Conservation (phyloP, 2,329 filamentous ascomycete genomes). For the Nemania sp. region DNA sequence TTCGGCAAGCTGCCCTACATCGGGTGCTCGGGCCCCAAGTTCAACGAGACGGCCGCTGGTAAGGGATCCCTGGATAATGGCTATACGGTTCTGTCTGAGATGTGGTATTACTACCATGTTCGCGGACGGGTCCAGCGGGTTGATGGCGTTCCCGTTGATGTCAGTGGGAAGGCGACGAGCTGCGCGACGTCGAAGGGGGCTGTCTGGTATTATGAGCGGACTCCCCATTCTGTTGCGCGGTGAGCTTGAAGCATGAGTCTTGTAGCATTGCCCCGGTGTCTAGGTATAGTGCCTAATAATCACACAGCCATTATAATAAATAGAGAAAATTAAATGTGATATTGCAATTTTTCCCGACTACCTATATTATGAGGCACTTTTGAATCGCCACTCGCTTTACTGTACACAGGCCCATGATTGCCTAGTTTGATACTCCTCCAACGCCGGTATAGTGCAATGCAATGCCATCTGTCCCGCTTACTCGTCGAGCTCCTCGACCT, state of each 20-base stretch:
- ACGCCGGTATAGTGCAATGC: constrained; percentile 47
- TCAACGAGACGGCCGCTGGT: constrained; percentile 70
- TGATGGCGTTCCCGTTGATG: constrained; percentile 58
- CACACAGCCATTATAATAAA: constrained; percentile 1
- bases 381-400: constrained; percentile 15
- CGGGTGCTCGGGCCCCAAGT: constrained; percentile 70
- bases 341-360: constrained; percentile 22
- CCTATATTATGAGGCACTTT: constrained; percentile 15
- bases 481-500: constrained; percentile 66
- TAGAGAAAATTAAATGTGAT: constrained; percentile 31
- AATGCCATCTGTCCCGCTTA: constrained; percentile 42
- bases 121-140: constrained; percentile 67
- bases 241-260: neutral
- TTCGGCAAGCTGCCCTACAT: constrained; percentile 70
- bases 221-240: constrained; percentile 53
- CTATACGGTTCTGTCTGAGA: constrained; percentile 68
- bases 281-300: neutral
- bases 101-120: constrained; percentile 76
- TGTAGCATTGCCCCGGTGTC: neutral
- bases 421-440: constrained; percentile 35
- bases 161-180: constrained; percentile 61
- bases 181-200: constrained; percentile 67
- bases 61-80: constrained; percentile 66
- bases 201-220: constrained; percentile 66
- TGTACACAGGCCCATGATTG: constrained; percentile 24